Conservation (phyloP, 2,329 filamentous ascomycete species). For the Colletotrichum sp. region DNA sequence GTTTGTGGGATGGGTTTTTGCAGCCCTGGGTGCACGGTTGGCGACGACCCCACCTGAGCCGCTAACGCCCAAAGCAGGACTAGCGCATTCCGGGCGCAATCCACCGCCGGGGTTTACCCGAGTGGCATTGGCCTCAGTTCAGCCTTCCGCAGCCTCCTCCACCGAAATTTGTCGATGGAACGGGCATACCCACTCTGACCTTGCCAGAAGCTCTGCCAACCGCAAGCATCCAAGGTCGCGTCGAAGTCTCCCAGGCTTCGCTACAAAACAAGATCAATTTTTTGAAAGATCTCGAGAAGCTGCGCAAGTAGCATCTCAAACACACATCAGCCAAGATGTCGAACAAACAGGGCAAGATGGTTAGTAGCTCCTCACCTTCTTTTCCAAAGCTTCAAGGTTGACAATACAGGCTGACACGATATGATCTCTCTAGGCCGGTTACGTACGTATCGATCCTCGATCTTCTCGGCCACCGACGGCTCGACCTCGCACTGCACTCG, state of each 20-base stretch:
- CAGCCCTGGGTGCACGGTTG: conserved; percentile 39
- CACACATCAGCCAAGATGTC: conserved; percentile 61
- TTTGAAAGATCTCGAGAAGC: conserved; percentile 42
- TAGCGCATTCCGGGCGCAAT: background rate
- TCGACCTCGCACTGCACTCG: background rate
- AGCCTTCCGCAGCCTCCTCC: conserved; percentile 42
- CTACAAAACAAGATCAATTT: conserved; percentile 44
- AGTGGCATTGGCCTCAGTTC: conserved; percentile 31
- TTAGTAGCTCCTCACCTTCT: conserved; percentile 60
- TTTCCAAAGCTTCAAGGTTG: conserved; percentile 50
- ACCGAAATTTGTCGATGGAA: conserved; percentile 43
- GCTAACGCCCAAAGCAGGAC: background rate
- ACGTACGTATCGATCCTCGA: conserved; percentile 58
- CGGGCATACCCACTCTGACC: conserved; percentile 39
- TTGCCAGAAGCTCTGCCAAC: conserved; percentile 41
- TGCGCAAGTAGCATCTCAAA: conserved; percentile 33
- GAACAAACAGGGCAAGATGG: conserved; percentile 99
- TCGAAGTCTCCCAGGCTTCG: conserved; percentile 40
- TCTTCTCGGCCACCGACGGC: background rate
- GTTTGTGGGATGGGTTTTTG: conserved; percentile 42
- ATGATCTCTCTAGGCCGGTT: conserved; percentile 65
- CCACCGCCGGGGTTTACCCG: background rate
- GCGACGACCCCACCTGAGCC: conserved; percentile 7
- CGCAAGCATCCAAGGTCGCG: conserved; percentile 46
- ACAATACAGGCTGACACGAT: conserved; percentile 65